A percentile compares a stretch with the other conserved stretches of the same genome.
Conservation (phyloP, 345 rosid genomes). For the Citrus glauca region DNA sequence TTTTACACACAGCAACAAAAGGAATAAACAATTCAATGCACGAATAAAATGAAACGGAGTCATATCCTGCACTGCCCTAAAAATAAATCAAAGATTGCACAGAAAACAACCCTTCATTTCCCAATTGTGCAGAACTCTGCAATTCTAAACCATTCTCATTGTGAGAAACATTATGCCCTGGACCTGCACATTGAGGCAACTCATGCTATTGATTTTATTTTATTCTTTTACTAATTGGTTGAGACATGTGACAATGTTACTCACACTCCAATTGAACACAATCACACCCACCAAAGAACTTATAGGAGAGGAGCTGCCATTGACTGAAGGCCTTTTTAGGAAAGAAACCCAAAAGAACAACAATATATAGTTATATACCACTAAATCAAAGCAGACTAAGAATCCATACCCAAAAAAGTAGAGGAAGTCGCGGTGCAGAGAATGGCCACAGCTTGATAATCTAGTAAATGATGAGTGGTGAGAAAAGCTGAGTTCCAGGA, state of each 20-base stretch:
- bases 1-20: not conserved
- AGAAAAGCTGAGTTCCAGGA: constrained; percentile 88
- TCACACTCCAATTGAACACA: not conserved
- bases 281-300: not conserved
- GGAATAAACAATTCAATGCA: not conserved
- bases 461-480: constrained; percentile 38
- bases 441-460: constrained; percentile 82
- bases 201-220: not conserved
- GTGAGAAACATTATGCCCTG: not conserved
- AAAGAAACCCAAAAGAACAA: not conserved
- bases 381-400: not conserved
- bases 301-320: not conserved
- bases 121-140: not conserved
- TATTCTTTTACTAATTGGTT: not conserved
- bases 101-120: not conserved
- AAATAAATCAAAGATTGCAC: not conserved
- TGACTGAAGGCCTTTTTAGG: not conserved
- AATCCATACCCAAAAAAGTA: constrained; percentile 88
- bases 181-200: not conserved
- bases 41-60: not conserved
- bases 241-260: not conserved
- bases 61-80: not conserved
- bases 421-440: constrained; percentile 63
- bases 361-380: not conserved
- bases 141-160: not conserved